Percentiles rank a stretch among this genome's conserved stretches.
Conservation (phyloP, 208 protist species). For the Leishmania aethiopica region DNA sequence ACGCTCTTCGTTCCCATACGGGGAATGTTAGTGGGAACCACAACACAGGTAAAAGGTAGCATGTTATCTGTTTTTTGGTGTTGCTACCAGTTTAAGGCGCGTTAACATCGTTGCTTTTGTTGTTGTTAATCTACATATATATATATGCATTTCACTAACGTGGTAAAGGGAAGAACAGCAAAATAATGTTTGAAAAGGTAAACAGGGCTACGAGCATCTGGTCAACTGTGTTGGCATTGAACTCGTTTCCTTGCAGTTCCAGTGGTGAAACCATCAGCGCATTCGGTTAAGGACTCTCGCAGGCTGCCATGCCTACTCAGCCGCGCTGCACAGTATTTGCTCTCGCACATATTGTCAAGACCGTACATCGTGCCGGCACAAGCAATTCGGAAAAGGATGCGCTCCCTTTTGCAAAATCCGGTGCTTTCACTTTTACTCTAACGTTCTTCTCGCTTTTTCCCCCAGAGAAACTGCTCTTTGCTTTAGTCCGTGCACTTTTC, state of each 20-base stretch:
- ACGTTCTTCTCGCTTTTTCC: slow-evolving; percentile 11
- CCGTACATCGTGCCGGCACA: background rate
- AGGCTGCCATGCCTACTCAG: background rate
- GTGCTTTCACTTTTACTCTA: background rate
- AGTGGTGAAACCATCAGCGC: background rate
- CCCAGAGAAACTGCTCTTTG: slow-evolving; percentile 12
- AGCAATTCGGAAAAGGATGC: background rate
- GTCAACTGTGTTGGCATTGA: background rate
- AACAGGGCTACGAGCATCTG: background rate
- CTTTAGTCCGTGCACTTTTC: background rate
- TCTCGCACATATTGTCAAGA: background rate
- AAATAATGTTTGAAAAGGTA: background rate
- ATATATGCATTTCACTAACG: background rate
- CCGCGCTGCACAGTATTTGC: background rate
- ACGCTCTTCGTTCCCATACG: background rate
- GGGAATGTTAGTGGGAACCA: background rate
- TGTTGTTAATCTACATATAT: slow-evolving; percentile 1
- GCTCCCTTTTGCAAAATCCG: background rate
- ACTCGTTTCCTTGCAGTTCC: background rate
- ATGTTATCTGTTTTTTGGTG: slow-evolving; percentile 1
- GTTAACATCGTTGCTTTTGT: slow-evolving; percentile 10
- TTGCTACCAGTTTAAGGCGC: background rate
- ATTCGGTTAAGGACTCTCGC: background rate
- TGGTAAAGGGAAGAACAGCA: background rate
- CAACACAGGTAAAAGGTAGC: background rate